Evolutionary conservation across 106 monocot species (phyloP).

Genomic region (Narthecium ossifragum): DNA sequence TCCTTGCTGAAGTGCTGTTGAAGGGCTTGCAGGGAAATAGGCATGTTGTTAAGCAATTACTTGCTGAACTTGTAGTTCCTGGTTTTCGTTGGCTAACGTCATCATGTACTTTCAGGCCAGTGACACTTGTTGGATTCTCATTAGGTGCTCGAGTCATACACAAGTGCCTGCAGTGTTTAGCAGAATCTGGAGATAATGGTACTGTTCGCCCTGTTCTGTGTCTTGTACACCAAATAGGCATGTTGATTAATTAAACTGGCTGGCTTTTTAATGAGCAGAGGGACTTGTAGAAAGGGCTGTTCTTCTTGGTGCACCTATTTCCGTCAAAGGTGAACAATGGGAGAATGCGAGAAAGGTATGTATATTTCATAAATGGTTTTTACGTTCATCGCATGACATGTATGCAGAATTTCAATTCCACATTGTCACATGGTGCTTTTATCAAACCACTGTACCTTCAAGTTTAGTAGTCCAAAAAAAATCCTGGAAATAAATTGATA

Average conservation of each 20-base stretch:
- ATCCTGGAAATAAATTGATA: no score
- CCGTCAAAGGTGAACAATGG: conserved; percentile 73
- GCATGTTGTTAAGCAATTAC: conserved; percentile 13
- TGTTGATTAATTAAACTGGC: conserved; percentile 2
- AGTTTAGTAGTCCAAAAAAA: no score
- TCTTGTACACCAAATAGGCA: no score
- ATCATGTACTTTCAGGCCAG: conserved; percentile 55
- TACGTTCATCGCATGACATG: no score
- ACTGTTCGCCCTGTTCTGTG: conserved; percentile 5
- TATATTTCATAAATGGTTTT: neutral
- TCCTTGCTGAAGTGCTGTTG: conserved; percentile 82
- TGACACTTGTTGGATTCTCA: conserved; percentile 93
- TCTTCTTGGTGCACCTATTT: conserved; percentile 91
- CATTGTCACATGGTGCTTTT: no score
- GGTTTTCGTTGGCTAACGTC: neutral
- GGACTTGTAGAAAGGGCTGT: conserved; percentile 92
- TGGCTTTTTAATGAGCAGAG: conserved; percentile 32
- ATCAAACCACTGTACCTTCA: no score
- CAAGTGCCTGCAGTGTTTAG: conserved; percentile 81
- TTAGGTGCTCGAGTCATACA: conserved; percentile 91
- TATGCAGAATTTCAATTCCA: no score
- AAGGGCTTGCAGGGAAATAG: conserved; percentile 98
- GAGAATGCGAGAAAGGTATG: conserved; percentile 77
- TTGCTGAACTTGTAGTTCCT: neutral
- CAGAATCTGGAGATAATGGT: conserved; percentile 83